phyloP scores from a whole-genome alignment of 2,329 filamentous ascomycete genomes.

The Lasiodiplodia hormozganensis region DNA sequence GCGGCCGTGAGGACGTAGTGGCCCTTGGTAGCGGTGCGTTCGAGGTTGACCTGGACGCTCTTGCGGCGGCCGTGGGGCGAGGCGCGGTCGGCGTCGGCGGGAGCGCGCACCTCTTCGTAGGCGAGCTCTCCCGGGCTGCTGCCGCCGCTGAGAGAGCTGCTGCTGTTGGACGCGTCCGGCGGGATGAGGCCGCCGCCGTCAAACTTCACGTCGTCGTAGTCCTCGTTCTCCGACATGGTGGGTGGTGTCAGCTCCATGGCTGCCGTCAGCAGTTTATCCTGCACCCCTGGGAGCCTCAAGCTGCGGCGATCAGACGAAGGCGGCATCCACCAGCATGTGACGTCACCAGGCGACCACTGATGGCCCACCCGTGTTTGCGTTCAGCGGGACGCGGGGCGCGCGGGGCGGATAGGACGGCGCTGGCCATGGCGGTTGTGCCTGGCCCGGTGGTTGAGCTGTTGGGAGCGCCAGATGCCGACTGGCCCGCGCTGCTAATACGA shows the following conservation, averaged over 20 bases:
- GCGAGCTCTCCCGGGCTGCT: slow-evolving; percentile 1
- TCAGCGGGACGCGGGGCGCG: neutral
- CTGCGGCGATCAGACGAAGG: neutral
- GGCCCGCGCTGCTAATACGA: neutral
- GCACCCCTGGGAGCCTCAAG: neutral
- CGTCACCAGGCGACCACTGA: neutral
- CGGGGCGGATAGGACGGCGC: neutral
- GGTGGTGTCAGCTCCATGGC: neutral
- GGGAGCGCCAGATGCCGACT: neutral
- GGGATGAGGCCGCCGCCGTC: slow-evolving; percentile 42
- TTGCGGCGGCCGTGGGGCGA: slow-evolving; percentile 38
- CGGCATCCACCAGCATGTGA: slow-evolving; percentile 3
- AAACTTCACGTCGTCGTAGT: slow-evolving; percentile 48
- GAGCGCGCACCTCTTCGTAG: slow-evolving; percentile 27
- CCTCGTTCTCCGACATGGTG: slow-evolving; percentile 45
- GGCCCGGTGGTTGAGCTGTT: slow-evolving; percentile 5
- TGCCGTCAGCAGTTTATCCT: neutral
- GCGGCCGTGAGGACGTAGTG: slow-evolving; percentile 58
- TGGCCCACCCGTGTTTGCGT: neutral
- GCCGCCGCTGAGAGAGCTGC: slow-evolving; percentile 29
- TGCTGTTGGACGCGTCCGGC: slow-evolving; percentile 30
- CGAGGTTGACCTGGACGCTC: slow-evolving; percentile 56
- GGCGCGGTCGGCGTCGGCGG: neutral
- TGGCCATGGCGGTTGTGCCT: neutral
- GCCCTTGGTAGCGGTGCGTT: slow-evolving; percentile 54